Conservation (phyloP, 805 yeast species). For the Kurtzmaniella fragi region DNA sequence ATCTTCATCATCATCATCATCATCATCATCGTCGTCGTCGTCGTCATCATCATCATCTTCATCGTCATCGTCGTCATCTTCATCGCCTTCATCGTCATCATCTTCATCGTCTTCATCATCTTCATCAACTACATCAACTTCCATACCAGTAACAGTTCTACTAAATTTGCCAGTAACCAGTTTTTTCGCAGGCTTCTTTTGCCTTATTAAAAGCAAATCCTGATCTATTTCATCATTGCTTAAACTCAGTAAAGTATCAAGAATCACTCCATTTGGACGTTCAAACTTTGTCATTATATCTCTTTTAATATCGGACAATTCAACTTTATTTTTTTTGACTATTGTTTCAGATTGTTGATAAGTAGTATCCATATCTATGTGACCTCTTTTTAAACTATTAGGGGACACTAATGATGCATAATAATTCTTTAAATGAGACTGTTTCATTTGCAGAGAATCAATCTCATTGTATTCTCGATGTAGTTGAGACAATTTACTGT, state of each 20-base stretch:
- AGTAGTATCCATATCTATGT: slow-evolving; percentile 16
- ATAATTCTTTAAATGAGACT: slow-evolving; percentile 14
- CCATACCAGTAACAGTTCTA: slow-evolving; percentile 1
- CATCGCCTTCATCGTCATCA: slow-evolving; percentile 4
- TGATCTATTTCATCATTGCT: slow-evolving; percentile 17
- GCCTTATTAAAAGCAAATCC: slow-evolving; percentile 17
- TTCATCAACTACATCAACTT: slow-evolving; percentile 6
- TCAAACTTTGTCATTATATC: slow-evolving; percentile 7
- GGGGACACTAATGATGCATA: slow-evolving; percentile 21
- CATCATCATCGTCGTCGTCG: slow-evolving; percentile 3
- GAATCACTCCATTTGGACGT: slow-evolving; percentile 1
- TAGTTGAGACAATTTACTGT: slow-evolving; percentile 21
- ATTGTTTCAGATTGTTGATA: slow-evolving; percentile 18
- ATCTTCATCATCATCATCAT: slow-evolving; percentile 2
- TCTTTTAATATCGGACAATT: slow-evolving; percentile 24
- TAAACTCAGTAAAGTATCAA: slow-evolving; percentile 17
- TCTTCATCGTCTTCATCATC: slow-evolving; percentile 7
- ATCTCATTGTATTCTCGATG: slow-evolving; percentile 25
- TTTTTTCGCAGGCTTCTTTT: slow-evolving; percentile 1
- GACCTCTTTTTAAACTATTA: slow-evolving; percentile 10
- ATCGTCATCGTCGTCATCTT: slow-evolving; percentile 4
- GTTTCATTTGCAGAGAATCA: slow-evolving; percentile 9
- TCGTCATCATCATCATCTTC: slow-evolving; percentile 8
- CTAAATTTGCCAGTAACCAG: slow-evolving; percentile 2
- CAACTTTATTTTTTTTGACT: slow-evolving; percentile 24